Conservation (phyloP, 345 rosid species). For the Triadica sebifera region DNA sequence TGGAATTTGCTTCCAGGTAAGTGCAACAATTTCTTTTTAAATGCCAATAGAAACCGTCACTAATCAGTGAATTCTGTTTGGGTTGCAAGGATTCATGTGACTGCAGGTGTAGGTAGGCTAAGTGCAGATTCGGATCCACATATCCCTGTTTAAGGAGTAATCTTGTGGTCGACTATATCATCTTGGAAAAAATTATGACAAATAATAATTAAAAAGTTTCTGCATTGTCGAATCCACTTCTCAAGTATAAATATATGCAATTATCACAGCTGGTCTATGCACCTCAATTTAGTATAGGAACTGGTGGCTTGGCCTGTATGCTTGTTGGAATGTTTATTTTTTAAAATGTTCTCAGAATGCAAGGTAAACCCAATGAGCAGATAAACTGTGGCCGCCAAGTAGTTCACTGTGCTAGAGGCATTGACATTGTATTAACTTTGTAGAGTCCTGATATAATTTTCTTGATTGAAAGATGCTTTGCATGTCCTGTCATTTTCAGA, state of each 20-base stretch:
- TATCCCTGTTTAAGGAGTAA: not conserved
- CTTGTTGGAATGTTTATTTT: not conserved
- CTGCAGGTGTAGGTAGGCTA: not conserved
- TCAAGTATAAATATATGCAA: not conserved
- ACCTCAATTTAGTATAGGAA: not conserved
- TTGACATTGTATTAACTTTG: not conserved
- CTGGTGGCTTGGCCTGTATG: not conserved
- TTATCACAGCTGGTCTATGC: not conserved
- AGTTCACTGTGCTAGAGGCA: not conserved
- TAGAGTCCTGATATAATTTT: not conserved
- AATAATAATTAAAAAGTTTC: not conserved
- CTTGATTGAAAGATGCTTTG: not conserved
- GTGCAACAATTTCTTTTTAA: slow-evolving; percentile 11
- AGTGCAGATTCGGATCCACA: not conserved
- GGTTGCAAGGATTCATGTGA: slow-evolving; percentile 5
- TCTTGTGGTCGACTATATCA: not conserved
- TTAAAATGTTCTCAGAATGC: not conserved
- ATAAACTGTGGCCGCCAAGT: not conserved
- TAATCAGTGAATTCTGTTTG: not conserved
- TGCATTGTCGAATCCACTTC: not conserved
- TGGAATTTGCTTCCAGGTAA: slow-evolving; percentile 45
- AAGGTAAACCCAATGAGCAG: not conserved
- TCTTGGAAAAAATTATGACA: not conserved
- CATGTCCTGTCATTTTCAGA: not conserved
- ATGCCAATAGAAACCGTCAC: not conserved